Conservation (phyloP, 2,329 filamentous ascomycete genomes). For the Ophiocordyceps camponoti-rufipedis region DNA sequence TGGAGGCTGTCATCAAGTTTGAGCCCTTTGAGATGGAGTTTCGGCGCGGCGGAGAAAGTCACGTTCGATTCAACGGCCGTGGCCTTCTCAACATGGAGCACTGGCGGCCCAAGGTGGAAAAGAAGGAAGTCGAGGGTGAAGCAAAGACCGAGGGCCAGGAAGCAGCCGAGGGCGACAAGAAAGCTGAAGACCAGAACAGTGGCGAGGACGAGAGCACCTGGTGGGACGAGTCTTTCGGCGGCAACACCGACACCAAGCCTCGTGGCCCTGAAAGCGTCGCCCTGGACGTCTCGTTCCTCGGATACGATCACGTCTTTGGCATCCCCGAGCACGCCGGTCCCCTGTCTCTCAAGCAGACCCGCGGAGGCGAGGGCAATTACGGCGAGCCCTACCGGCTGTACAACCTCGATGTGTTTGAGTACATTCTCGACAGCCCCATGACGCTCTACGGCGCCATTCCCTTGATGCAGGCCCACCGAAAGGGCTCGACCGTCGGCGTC, state of each 20-base stretch:
- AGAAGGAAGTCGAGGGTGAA: constrained; percentile 21
- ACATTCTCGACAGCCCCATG: constrained; percentile 94
- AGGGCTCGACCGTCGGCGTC: constrained; percentile 81
- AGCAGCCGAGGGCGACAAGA: constrained; percentile 14
- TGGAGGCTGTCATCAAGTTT: constrained; percentile 71
- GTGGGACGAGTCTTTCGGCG: constrained; percentile 96
- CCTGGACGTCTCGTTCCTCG: constrained; percentile 80
- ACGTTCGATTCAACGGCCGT: constrained; percentile 79
- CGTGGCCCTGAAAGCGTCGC: constrained; percentile 82
- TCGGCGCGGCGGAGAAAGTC: constrained; percentile 59
- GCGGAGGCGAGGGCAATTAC: constrained; percentile 72
- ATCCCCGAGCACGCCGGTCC: constrained; percentile 87
- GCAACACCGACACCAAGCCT: constrained; percentile 91
- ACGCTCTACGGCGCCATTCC: constrained; percentile 95
- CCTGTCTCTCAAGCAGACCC: constrained; percentile 75
- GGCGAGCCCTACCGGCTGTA: constrained; percentile 85
- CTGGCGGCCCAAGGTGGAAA: constrained; percentile 76
- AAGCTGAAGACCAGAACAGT: too few species aligned
- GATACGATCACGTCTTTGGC: constrained; percentile 83
- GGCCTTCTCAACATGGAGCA: constrained; percentile 88
- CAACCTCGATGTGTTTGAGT: constrained; percentile 96
- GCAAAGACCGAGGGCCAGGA: neutral
- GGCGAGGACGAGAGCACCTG: constrained; percentile 72
- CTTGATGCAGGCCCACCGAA: constrained; percentile 93
- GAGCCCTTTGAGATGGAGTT: constrained; percentile 77